Evolutionary conservation across 306 rosid genomes (phyloP), one percentile per base, ranked within the genome.

Genomic region (Castanospermum australe): DNA sequence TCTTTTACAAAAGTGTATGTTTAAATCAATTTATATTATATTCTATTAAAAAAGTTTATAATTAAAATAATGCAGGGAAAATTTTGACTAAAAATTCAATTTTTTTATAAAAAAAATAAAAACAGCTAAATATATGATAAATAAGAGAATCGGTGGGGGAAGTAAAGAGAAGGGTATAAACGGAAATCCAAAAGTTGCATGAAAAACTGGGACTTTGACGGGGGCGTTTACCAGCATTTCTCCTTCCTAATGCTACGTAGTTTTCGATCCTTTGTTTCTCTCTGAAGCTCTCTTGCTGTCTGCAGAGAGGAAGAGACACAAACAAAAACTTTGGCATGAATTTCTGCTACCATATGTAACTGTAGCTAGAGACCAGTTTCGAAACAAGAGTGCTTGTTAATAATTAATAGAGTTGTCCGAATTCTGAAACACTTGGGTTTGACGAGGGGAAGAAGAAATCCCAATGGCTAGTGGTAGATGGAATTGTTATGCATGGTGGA

Each of bases 141-240:
- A 8, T 11, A n/a, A 10, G 65, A 56, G 44, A 64, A 21, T 9
- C 67, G 77, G 72, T 47, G 78, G 62, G 25, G 18, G 44, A 10
- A 35, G 32, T n/a, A 24, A 22, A 56, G 60, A 9, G 2, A 64
- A 70, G 90, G 92, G 80, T 38, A 86, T 13, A 86, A 79, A 18
- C 2, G 89, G 93, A 81, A 87, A 12, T 32, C 42, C 5, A n/a
- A 80, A 93, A 48, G 44, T 86, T 89, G 98, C 94, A 93, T 91
- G 94, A 59, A n/a, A n/a, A n/a, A n/a, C n/a, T n/a, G n/a, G n/a
- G n/a, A n/a, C n/a, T n/a, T n/a, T n/a, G n/a, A n/a, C n/a, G n/a
- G n/a, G n/a, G n/a, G n/a, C n/a, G n/a, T n/a, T 81, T 62, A 79
- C 88, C 92, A 76, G 57, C 69, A 30, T 52, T 65, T 13, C 22